Evolutionary conservation across 1,284 basidiomycete species (phyloP), one percentile per base, ranked within the genome.

Genomic region (Pholiota adiposa): DNA sequence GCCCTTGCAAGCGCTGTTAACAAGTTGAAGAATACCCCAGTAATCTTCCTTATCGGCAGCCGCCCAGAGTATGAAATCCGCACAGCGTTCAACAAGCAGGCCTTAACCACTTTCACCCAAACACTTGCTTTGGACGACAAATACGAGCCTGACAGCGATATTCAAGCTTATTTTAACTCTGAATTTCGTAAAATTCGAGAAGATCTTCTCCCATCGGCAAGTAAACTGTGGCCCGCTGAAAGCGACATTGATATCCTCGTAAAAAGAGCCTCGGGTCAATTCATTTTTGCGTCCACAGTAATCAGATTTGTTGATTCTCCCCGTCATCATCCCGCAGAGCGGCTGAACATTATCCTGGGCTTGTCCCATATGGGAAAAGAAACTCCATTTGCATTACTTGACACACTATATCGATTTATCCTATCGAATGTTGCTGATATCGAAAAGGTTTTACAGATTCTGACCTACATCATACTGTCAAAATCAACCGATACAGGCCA

Each of bases 41-140:
- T 60, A 12, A 12, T 31, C 29, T 44, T 60, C 40, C 44, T 63
- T 7, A 31, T 63, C 40, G 54, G 51, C 9, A 63, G 58, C 18
- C 51, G 59, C 14, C 54, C 54, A 0, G 62, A 63, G 27, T 34
- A n/a, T 29, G 19, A 49, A n/a, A 49, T 49, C 23, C 9, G n/a
- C 7, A 27, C 23, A 3, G 46, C n/a, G 9, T 49, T 49, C 25
- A 9, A 23, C 23, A n/a, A 2, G 25, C 12, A 7, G 4, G 21
- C 4, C 11, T 2, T 21, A 9, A 27, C 7, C n/a, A 14, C 16
- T 23, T 11, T 4, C 4, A 25, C 16, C 11, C 4, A 11, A 31
- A 5, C 29, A 4, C 11, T 31, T 5, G 11, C 27, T 16, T 11
- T 25, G 18, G 16, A 27, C 3, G 46, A 49, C 27, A 14, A 29